Evolutionary conservation across 1,284 basidiomycete genomes (phyloP).

Genomic region (Ganoderma leucocontextum): DNA sequence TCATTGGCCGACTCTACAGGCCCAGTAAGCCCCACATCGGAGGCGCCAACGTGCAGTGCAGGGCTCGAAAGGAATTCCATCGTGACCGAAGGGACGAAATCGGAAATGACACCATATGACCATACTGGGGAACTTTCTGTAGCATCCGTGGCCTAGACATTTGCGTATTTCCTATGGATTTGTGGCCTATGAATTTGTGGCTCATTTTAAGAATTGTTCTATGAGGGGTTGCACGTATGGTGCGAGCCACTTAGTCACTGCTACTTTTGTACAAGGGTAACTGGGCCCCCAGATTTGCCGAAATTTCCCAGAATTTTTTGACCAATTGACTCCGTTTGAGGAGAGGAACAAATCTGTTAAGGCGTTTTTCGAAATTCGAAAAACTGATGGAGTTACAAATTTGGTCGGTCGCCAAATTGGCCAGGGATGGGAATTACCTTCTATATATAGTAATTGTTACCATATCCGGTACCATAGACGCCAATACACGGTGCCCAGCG

Average conservation of each 20-base stretch:
- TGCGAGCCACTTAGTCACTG: background rate
- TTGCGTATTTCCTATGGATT: background rate
- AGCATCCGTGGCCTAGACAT: background rate
- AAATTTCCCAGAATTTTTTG: too few species aligned
- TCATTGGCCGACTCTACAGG: slow-evolving; percentile 46
- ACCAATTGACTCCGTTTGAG: too few species aligned
- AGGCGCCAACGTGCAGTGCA: background rate
- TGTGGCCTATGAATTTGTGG: background rate
- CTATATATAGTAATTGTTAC: too few species aligned
- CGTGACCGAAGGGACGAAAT: background rate
- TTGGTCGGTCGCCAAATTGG: too few species aligned
- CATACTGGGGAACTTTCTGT: background rate
- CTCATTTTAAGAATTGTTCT: background rate
- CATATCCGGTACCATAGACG: too few species aligned
- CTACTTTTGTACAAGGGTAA: too few species aligned
- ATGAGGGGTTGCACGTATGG: background rate
- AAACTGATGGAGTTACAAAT: too few species aligned
- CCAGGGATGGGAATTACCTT: too few species aligned
- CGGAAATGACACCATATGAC: background rate
- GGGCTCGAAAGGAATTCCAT: background rate
- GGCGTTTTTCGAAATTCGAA: too few species aligned
- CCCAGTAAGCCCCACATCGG: slow-evolving; percentile 45
- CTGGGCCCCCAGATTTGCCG: too few species aligned
- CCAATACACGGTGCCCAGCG: too few species aligned
- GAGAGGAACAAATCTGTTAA: too few species aligned